Percentiles rank a stretch among this genome's conserved stretches.
phyloP scores from a whole-genome alignment of 2,329 filamentous ascomycete species.

The Alternaria ventricosa region DNA sequence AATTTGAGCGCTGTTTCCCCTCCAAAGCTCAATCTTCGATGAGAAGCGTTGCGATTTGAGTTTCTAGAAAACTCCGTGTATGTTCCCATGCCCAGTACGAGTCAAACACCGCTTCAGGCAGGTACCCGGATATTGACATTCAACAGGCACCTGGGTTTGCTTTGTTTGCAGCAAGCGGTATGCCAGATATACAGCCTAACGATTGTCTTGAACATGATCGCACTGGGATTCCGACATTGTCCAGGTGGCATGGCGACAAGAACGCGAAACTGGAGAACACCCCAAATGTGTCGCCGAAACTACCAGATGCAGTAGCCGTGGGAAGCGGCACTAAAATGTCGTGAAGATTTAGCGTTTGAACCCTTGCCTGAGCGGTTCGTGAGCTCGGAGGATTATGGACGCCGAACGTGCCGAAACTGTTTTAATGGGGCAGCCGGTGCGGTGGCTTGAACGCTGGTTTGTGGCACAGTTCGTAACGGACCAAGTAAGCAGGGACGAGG shows the following conservation, averaged over 20 bases:
- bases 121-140: constrained; percentile 1
- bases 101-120: neutral
- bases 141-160: neutral
- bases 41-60: neutral
- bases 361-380: neutral
- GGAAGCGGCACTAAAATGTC: constrained; percentile 21
- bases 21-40: neutral
- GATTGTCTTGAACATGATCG: neutral
- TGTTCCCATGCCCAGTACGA: neutral
- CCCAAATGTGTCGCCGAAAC: neutral
- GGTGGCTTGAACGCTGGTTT: neutral
- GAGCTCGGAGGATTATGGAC: neutral
- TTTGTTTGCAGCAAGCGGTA: neutral
- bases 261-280: neutral
- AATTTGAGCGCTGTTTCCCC: neutral
- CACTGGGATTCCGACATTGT: neutral
- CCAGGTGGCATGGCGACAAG: neutral
- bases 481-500: neutral
- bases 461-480: neutral
- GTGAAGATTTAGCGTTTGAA: constrained; percentile 10
- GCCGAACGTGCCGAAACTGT: constrained; percentile 1
- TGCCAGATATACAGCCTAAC: neutral
- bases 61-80: neutral
- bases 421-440: neutral
- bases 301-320: constrained; percentile 15